Conservation (phyloP, 1,139 yeast species). For the Kurtzmaniella quercitrusa region DNA sequence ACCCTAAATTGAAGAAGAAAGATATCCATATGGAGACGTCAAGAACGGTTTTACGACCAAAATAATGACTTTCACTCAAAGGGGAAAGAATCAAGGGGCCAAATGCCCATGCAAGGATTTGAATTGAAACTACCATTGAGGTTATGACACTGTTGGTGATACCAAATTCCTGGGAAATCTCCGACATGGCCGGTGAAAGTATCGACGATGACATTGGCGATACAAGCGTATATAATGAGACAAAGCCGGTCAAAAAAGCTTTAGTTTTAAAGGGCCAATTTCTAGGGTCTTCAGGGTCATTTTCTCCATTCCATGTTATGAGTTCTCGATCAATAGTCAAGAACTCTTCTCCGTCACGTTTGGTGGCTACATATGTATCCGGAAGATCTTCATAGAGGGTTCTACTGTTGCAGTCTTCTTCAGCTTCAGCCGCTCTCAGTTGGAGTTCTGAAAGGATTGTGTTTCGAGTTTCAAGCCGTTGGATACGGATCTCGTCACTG, state of each 20-base stretch:
- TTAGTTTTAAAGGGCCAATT: conserved; percentile 33
- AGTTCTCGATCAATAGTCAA: conserved; percentile 39
- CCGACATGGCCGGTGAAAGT: conserved; percentile 39
- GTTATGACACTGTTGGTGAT: conserved; percentile 26
- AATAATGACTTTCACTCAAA: conserved; percentile 37
- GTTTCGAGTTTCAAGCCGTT: conserved; percentile 18
- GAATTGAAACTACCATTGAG: conserved; percentile 42
- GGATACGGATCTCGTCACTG: conserved; percentile 15
- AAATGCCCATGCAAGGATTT: conserved; percentile 44
- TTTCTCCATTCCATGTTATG: conserved; percentile 35
- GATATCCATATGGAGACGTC: conserved; percentile 35
- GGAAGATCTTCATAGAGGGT: conserved; percentile 14
- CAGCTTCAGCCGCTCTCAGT: conserved; percentile 9
- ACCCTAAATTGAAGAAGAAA: conserved; percentile 34
- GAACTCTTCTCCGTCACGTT: conserved; percentile 36
- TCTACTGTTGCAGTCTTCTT: conserved; percentile 9
- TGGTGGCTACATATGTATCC: conserved; percentile 21
- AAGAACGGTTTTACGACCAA: conserved; percentile 39
- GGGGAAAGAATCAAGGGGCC: conserved; percentile 45
- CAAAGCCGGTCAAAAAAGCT: conserved; percentile 26
- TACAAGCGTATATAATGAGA: conserved; percentile 39
- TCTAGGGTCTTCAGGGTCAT: conserved; percentile 38
- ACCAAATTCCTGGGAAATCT: conserved; percentile 29
- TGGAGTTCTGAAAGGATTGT: conserved; percentile 18
- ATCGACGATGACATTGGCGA: conserved; percentile 47